A percentile compares a stretch with the other conserved stretches of the same genome.
phyloP scores from a whole-genome alignment of 306 rosid species.

The Rosa chinensis region DNA sequence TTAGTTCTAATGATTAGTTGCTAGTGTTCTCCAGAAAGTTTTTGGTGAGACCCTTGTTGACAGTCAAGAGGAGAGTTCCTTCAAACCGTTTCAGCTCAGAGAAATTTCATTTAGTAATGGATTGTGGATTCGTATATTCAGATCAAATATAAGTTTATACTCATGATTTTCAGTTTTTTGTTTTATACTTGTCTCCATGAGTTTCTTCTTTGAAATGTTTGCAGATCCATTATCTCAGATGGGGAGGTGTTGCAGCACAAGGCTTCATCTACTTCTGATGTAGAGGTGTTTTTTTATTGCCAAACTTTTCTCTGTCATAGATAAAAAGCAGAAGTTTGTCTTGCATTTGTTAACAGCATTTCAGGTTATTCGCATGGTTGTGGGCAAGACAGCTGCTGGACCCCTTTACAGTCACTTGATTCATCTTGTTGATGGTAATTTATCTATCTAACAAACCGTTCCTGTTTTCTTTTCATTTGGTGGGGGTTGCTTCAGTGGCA shows the following conservation, averaged over 20 bases:
- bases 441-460: background rate
- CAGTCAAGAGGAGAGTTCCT: constrained; percentile 76
- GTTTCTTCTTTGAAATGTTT: constrained; percentile 17
- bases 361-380: constrained; percentile 78
- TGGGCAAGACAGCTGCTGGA: constrained; percentile 74
- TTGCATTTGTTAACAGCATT: background rate
- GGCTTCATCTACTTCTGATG: constrained; percentile 43
- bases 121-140: background rate
- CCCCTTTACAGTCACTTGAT: constrained; percentile 74
- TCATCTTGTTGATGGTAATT: constrained; percentile 88
- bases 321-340: background rate
- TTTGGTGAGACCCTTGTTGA: constrained; percentile 87
- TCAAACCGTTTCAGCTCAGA: constrained; percentile 50
- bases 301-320: constrained; percentile 5
- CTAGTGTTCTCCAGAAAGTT: constrained; percentile 53
- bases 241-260: constrained; percentile 61
- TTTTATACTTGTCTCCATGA: background rate
- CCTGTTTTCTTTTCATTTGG: background rate
- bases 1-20: constrained; percentile 25
- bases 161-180: background rate
- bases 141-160: background rate
- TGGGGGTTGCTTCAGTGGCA: background rate
- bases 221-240: constrained; percentile 54
- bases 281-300: constrained; percentile 52
- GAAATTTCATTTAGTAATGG: constrained; percentile 55